Percentiles rank a stretch among this genome's conserved stretches.
These are phyloP conservation scores for Sextonia rubra DNA, from an alignment of 164 flowering plant species.

Conservation along the genomic window DNA sequence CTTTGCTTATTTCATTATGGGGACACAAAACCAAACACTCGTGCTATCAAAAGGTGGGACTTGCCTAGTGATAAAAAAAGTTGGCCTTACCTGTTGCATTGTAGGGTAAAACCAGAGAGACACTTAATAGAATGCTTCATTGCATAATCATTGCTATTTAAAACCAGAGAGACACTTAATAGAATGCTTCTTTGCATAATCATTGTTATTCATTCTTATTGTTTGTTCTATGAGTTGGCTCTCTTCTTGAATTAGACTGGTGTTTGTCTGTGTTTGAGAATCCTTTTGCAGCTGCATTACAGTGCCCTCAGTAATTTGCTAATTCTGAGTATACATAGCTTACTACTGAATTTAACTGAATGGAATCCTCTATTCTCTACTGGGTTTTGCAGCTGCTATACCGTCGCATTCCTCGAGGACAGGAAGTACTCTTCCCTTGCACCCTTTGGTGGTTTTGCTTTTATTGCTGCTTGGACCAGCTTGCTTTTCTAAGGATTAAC, in stretches of 20 bases:
- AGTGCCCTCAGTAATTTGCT: not conserved
- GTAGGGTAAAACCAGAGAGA: too few relatives aligned
- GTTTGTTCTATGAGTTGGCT: not conserved
- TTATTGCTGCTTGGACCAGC: slow-evolving; percentile 87
- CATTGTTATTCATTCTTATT: not conserved
- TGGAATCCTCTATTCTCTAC: not conserved
- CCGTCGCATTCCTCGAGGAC: slow-evolving; percentile 78
- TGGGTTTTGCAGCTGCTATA: slow-evolving; percentile 63
- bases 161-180: not conserved
- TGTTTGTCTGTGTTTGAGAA: not conserved
- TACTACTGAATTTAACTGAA: not conserved
- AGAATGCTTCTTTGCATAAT: not conserved
- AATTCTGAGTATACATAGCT: not conserved
- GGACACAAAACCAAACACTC: too few relatives aligned
- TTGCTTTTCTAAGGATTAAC: slow-evolving; percentile 52
- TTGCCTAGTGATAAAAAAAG: too few relatives aligned
- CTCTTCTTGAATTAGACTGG: not conserved
- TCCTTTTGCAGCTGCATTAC: not conserved
- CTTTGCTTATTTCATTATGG: too few relatives aligned
- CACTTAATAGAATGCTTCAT: not conserved
- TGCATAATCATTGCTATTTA: not conserved
- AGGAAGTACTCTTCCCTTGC: slow-evolving; percentile 64
- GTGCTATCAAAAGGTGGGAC: too few relatives aligned
- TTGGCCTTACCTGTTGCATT: too few relatives aligned
- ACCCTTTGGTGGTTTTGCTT: slow-evolving; percentile 90